A percentile compares a stretch with the other conserved stretches of the same genome.
Conservation (phyloP, 768 basidiomycete genomes). For the Calocybe cyanea region DNA sequence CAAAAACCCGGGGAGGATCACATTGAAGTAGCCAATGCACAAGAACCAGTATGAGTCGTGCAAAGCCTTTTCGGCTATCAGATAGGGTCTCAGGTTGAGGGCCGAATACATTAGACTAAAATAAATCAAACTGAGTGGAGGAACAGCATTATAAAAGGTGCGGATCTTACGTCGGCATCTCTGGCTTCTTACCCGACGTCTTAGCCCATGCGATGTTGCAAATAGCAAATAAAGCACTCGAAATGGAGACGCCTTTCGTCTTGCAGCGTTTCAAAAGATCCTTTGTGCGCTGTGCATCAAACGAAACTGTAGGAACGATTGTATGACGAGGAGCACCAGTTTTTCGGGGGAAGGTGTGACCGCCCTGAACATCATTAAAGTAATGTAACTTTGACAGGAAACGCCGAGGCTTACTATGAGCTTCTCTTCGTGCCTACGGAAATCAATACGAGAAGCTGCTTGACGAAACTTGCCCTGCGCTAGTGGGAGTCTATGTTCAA, state of each 20-base stretch:
- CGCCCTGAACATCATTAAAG: slow-evolving; percentile 44
- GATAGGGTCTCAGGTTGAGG: slow-evolving; percentile 68
- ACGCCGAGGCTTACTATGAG: slow-evolving; percentile 42
- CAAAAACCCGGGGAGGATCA: slow-evolving; percentile 72
- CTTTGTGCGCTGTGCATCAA: slow-evolving; percentile 53
- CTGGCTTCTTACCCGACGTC: slow-evolving; percentile 36
- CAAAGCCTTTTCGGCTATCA: slow-evolving; percentile 36
- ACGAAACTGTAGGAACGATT: slow-evolving; percentile 65
- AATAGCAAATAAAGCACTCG: slow-evolving; percentile 70
- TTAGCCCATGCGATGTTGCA: slow-evolving; percentile 74
- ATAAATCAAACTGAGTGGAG: not conserved
- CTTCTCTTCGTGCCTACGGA: slow-evolving; percentile 47
- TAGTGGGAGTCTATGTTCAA: slow-evolving; percentile 49
- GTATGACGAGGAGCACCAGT: slow-evolving; percentile 49
- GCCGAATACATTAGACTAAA: slow-evolving; percentile 82
- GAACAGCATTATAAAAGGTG: not conserved
- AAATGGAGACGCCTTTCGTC: slow-evolving; percentile 65
- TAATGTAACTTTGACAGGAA: slow-evolving; percentile 1
- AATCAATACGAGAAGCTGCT: slow-evolving; percentile 53
- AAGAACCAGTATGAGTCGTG: slow-evolving; percentile 77
- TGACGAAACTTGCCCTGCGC: slow-evolving; percentile 34
- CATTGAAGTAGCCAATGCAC: slow-evolving; percentile 79
- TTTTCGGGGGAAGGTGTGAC: slow-evolving; percentile 63
- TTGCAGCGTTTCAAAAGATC: slow-evolving; percentile 70
- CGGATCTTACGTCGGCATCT: slow-evolving; percentile 47